These are phyloP conservation scores for Turritis glabra DNA, from an alignment of 345 rosid genomes.

Conservation along the genomic window DNA sequence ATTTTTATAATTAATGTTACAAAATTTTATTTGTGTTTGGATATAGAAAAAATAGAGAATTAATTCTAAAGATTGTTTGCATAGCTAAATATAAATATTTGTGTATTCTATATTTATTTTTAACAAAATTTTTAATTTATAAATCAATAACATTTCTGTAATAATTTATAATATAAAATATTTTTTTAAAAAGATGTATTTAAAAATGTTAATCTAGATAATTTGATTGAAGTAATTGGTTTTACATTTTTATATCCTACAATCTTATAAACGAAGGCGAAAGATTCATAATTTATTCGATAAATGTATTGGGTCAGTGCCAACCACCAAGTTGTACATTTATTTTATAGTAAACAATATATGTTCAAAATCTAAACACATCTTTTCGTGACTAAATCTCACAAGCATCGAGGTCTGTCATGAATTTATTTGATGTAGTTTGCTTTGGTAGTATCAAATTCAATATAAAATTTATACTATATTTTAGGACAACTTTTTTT, in stretches of 20 bases:
- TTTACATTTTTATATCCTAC: background rate
- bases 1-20: too few relatives aligned
- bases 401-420: slow-evolving; percentile 3
- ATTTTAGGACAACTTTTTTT: background rate
- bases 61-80: too few relatives aligned
- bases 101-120: too few relatives aligned
- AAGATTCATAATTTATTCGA: background rate
- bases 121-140: too few relatives aligned
- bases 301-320: background rate
- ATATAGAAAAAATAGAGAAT: too few relatives aligned
- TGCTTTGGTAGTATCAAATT: background rate
- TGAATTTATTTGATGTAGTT: background rate
- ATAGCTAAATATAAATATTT: too few relatives aligned
- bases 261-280: slow-evolving; percentile 1
- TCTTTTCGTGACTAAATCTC: background rate
- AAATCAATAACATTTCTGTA: too few relatives aligned
- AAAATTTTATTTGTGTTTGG: too few relatives aligned
- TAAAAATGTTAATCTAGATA: too few relatives aligned
- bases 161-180: too few relatives aligned
- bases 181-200: too few relatives aligned
- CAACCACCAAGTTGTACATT: slow-evolving; percentile 9
- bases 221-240: background rate
- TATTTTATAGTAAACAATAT: too few relatives aligned
- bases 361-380: background rate
- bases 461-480: background rate